These are phyloP conservation scores for Sugiyamaella japonica DNA, from an alignment of 1,139 yeast species.

Conservation along the genomic window DNA sequence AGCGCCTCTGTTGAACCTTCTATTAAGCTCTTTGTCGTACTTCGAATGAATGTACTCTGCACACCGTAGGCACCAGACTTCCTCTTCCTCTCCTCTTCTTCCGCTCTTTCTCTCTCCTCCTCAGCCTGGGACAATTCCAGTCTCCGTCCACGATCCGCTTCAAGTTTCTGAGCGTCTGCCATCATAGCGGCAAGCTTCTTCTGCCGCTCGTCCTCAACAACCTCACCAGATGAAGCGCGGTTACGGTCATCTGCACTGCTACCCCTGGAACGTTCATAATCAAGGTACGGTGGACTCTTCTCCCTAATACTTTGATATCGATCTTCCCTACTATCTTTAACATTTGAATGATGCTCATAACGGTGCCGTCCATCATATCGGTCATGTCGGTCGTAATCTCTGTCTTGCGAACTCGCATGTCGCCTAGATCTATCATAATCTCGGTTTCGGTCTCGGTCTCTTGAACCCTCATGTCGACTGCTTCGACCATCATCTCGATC, in stretches of 20 bases:
- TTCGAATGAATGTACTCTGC: conserved; percentile 25
- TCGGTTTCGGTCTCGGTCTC: conserved; percentile 7
- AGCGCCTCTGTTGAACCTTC: conserved; percentile 18
- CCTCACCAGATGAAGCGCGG: neutral
- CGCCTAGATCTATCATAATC: neutral
- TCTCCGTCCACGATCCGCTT: conserved; percentile 50
- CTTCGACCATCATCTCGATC: conserved; percentile 15
- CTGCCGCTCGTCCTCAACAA: conserved; percentile 43
- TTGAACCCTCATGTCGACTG: conserved; percentile 5
- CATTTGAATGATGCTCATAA: no score
- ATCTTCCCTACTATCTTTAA: no score
- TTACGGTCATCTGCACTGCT: neutral
- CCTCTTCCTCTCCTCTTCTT: conserved; percentile 67
- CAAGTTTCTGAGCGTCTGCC: conserved; percentile 62
- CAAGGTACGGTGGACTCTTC: neutral
- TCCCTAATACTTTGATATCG: neutral
- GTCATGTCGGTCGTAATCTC: conserved; percentile 40
- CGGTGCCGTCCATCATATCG: conserved; percentile 37
- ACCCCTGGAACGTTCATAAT: neutral
- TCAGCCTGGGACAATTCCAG: conserved; percentile 61
- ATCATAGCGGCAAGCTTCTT: conserved; percentile 54
- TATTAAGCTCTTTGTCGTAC: conserved; percentile 17
- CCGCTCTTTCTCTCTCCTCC: conserved; percentile 69
- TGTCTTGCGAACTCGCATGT: neutral
- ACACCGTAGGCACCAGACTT: conserved; percentile 77